A percentile compares a stretch with the other conserved stretches of the same genome.
These are phyloP conservation scores for Rhynchospora tenuis DNA, from an alignment of 176 grass and related monocot genomes.

Conservation along the genomic window DNA sequence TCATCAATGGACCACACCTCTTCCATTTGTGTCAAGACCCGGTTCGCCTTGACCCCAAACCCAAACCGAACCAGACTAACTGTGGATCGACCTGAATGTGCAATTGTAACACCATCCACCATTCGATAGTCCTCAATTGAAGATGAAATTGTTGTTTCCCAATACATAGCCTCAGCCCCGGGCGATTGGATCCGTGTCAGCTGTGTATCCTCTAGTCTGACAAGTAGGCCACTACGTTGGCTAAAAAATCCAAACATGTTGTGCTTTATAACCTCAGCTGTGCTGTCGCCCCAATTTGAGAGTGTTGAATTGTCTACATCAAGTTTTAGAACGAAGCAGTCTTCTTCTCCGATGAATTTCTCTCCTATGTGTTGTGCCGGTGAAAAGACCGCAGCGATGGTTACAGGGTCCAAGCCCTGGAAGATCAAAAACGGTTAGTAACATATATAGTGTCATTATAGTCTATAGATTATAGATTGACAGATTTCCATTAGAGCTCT, in stretches of 20 bases:
- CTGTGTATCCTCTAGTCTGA: constrained; percentile 75
- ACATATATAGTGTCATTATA: constrained; percentile 1
- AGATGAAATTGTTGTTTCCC: constrained; percentile 84
- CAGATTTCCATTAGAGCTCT: neutral
- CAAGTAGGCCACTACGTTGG: constrained; percentile 85
- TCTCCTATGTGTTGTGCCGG: constrained; percentile 80
- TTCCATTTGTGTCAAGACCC: constrained; percentile 88
- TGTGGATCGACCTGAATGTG: constrained; percentile 62
- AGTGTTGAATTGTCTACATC: constrained; percentile 58
- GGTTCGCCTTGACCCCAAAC: constrained; percentile 55
- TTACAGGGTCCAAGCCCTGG: constrained; percentile 82
- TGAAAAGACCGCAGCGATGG: constrained; percentile 76
- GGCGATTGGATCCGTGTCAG: constrained; percentile 91
- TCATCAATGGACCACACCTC: constrained; percentile 92
- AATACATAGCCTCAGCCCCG: constrained; percentile 83
- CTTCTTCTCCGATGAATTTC: constrained; percentile 81
- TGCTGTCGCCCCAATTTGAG: constrained; percentile 84
- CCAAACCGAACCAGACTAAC: constrained; percentile 84
- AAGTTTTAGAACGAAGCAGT: constrained; percentile 82
- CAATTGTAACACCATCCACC: constrained; percentile 56
- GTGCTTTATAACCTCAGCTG: constrained; percentile 90
- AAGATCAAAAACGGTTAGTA: neutral
- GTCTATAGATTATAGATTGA: neutral
- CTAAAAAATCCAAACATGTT: constrained; percentile 87
- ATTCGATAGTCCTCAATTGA: constrained; percentile 54